Conservation (phyloP, 768 basidiomycete species). For the Amanita pseudoporphyria region DNA sequence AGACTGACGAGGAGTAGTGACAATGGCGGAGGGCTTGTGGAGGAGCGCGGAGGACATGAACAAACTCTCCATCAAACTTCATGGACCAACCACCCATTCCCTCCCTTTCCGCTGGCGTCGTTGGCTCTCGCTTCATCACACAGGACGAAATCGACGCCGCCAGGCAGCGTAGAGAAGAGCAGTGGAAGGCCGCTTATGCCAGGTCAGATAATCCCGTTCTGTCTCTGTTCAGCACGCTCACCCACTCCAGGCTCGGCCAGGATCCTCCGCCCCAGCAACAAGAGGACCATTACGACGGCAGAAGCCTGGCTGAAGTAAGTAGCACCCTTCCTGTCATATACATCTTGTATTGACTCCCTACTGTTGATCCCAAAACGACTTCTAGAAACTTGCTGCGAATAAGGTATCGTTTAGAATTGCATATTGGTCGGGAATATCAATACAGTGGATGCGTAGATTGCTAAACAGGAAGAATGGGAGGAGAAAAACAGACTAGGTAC, state of each 20-base stretch:
- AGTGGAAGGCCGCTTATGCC: slow-evolving; percentile 88
- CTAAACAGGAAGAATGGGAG: slow-evolving; percentile 92
- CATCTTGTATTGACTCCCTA: slow-evolving; percentile 35
- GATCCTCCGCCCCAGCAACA: slow-evolving; percentile 63
- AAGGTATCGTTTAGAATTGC: slow-evolving; percentile 38
- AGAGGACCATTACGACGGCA: slow-evolving; percentile 74
- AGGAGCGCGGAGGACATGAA: slow-evolving; percentile 22
- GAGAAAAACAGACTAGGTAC: slow-evolving; percentile 71
- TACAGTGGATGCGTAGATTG: slow-evolving; percentile 37
- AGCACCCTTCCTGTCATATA: slow-evolving; percentile 18
- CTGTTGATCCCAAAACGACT: slow-evolving; percentile 32
- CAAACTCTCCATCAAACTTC: background rate
- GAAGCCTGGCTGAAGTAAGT: slow-evolving; percentile 79
- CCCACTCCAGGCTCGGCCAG: slow-evolving; percentile 56
- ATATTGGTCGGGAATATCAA: slow-evolving; percentile 8
- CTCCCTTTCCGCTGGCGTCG: slow-evolving; percentile 59
- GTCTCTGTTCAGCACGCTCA: slow-evolving; percentile 5
- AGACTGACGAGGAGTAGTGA: slow-evolving; percentile 62
- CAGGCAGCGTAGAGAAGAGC: slow-evolving; percentile 63
- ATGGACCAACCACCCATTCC: slow-evolving; percentile 64
- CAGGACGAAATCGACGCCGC: slow-evolving; percentile 70
- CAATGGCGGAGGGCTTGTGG: slow-evolving; percentile 43
- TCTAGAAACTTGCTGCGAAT: slow-evolving; percentile 84
- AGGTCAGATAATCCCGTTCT: slow-evolving; percentile 29
- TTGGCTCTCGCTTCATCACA: slow-evolving; percentile 80